phyloP scores from a whole-genome alignment of 1,139 yeast genomes.

The Debaryomycetaceae sp. region DNA sequence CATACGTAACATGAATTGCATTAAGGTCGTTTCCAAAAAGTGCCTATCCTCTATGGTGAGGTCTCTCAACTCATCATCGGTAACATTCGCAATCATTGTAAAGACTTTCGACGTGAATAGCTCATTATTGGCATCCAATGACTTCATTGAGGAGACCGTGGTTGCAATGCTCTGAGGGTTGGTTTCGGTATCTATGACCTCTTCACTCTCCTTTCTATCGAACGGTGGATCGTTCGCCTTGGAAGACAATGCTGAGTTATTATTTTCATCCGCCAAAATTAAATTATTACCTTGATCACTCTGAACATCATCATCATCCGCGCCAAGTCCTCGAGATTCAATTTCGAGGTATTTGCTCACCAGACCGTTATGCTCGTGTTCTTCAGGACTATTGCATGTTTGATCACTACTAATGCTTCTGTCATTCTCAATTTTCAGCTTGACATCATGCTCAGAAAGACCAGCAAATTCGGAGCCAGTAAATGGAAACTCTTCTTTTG shows the following conservation, averaged over 20 bases:
- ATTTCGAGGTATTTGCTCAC: too few relatives aligned
- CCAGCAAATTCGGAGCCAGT: too few relatives aligned
- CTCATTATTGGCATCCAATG: not conserved
- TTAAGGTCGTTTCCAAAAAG: conserved; percentile 29
- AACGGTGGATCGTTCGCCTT: not conserved
- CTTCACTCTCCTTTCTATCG: not conserved
- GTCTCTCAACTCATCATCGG: conserved; percentile 14
- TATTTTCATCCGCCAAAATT: too few relatives aligned
- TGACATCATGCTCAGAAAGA: too few relatives aligned
- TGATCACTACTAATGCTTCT: too few relatives aligned
- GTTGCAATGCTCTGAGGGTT: not conserved
- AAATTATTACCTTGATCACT: too few relatives aligned
- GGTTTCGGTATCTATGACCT: not conserved
- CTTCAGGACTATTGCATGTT: too few relatives aligned
- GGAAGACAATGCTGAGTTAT: not conserved
- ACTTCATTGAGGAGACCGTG: not conserved
- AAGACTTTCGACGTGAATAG: not conserved
- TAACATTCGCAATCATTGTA: conserved; percentile 4
- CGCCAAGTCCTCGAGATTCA: too few relatives aligned
- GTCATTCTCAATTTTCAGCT: too few relatives aligned
- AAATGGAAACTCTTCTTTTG: too few relatives aligned
- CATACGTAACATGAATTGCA: conserved; percentile 31
- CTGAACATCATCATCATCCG: too few relatives aligned
- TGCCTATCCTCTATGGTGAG: conserved; percentile 18
- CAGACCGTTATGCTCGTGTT: too few relatives aligned